These are phyloP conservation scores for Diaporthe vexans DNA, from an alignment of 2,329 filamentous ascomycete genomes.

Conservation along the genomic window DNA sequence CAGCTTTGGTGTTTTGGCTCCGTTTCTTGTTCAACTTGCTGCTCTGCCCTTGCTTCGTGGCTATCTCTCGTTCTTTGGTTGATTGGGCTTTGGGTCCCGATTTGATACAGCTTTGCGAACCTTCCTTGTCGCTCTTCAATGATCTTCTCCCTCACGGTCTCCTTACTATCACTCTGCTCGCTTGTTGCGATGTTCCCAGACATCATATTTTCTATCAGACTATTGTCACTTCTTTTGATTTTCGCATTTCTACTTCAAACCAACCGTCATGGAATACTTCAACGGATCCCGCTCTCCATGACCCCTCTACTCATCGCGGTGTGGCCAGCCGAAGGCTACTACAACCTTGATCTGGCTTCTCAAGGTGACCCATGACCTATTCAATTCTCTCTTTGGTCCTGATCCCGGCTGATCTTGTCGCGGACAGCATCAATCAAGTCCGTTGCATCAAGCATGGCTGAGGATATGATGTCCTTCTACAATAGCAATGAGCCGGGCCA, in stretches of 20 bases:
- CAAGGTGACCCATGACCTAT: background rate
- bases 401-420: background rate
- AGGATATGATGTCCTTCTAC: slow-evolving; percentile 65
- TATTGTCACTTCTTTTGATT: background rate
- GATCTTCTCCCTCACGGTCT: too few species aligned
- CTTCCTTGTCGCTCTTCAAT: too few species aligned
- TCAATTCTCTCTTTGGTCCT: fast-evolving
- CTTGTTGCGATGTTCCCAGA: background rate
- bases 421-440: slow-evolving; percentile 63
- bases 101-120: background rate
- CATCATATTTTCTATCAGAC: background rate
- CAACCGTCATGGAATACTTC: background rate
- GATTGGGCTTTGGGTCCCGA: background rate
- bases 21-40: background rate
- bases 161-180: background rate
- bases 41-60: background rate
- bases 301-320: background rate
- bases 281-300: background rate
- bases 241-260: background rate
- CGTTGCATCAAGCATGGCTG: slow-evolving; percentile 64
- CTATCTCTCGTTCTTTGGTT: slow-evolving; percentile 1
- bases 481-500: slow-evolving; percentile 64
- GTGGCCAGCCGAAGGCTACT: slow-evolving; percentile 12
- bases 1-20: background rate
- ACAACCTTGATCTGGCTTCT: slow-evolving; percentile 31